These are phyloP conservation scores for Serpula lacrymans DNA, from an alignment of 768 basidiomycete genomes.

Conservation along the genomic window DNA sequence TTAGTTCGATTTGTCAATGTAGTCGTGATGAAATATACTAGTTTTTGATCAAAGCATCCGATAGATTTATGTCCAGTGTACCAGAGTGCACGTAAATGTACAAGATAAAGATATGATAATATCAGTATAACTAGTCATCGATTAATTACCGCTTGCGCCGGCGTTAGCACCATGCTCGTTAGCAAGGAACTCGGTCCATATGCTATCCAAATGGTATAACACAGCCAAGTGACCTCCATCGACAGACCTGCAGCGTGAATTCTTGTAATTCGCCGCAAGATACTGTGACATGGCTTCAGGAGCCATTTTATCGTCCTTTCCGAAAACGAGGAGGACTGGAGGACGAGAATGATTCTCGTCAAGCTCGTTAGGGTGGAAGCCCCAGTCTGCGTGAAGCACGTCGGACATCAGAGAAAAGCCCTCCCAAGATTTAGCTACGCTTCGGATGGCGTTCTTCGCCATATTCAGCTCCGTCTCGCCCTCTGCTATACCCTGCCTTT, in stretches of 20 bases:
- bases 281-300: constrained; percentile 45
- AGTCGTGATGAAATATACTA: constrained; percentile 10
- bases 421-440: constrained; percentile 48
- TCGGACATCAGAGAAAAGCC: constrained; percentile 44
- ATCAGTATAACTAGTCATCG: too few relatives aligned
- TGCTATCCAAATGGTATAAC: constrained; percentile 42
- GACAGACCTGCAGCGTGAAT: constrained; percentile 36
- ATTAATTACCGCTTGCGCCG: too few relatives aligned
- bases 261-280: constrained; percentile 45
- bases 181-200: constrained; percentile 38
- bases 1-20: constrained; percentile 7
- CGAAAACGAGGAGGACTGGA: constrained; percentile 43
- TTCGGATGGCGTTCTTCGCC: constrained; percentile 41
- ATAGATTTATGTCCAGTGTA: too few relatives aligned
- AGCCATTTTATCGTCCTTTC: constrained; percentile 39
- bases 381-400: constrained; percentile 52
- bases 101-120: background rate
- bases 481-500: constrained; percentile 35
- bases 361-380: constrained; percentile 37
- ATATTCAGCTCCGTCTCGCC: constrained; percentile 41
- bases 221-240: constrained; percentile 49
- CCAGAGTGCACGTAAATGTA: background rate
- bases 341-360: constrained; percentile 44
- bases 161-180: too few relatives aligned
- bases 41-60: too few relatives aligned